Conservation (phyloP, 164 flowering plant species). For the Aristolochia contorta region DNA sequence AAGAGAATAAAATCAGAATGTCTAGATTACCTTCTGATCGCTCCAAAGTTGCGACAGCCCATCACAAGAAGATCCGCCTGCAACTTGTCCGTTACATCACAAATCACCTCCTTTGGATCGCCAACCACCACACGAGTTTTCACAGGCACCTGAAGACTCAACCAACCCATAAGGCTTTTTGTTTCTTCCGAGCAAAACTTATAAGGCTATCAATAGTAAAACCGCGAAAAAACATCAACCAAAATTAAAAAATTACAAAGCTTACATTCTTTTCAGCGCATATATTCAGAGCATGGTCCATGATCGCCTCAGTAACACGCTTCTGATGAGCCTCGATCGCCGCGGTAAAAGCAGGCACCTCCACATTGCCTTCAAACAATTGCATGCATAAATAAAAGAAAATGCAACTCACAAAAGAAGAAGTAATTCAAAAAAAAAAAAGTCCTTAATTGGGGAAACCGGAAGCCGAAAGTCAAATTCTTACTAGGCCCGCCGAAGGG, state of each 20-base stretch:
- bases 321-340: conserved; percentile 77
- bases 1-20: not conserved
- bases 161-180: not conserved
- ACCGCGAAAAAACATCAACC: not conserved
- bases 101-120: conserved; percentile 74
- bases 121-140: conserved; percentile 56
- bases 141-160: conserved; percentile 34
- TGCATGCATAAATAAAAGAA: not conserved
- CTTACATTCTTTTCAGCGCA: conserved; percentile 45
- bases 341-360: conserved; percentile 78
- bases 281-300: conserved; percentile 51
- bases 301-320: conserved; percentile 54
- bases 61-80: conserved; percentile 80
- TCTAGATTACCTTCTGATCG: conserved; percentile 53
- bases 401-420: not conserved
- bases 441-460: not conserved
- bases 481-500: conserved; percentile 87
- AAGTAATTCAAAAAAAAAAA: too few species aligned
- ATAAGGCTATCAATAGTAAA: not conserved
- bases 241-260: not conserved
- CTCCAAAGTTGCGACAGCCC: conserved; percentile 71
- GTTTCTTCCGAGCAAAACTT: not conserved
- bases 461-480: not conserved
- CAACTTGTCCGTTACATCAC: conserved; percentile 49
- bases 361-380: conserved; percentile 31